These are phyloP conservation scores for Candida gigantensis DNA, from an alignment of 1,139 yeast genomes.

Conservation along the genomic window DNA sequence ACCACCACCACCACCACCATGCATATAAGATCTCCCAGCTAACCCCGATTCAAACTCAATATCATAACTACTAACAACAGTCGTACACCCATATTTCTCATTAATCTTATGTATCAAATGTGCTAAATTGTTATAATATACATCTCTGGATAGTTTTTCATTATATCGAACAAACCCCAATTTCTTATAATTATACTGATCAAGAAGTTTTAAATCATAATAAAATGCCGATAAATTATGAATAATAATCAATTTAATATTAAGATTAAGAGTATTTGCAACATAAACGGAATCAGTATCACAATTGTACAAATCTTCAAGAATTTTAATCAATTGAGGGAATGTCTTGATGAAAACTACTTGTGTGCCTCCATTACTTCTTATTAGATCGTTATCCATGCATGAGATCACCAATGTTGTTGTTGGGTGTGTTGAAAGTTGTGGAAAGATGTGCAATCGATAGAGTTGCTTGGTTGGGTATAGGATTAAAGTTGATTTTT, in stretches of 20 bases:
- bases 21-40: slow-evolving; percentile 1
- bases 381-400: slow-evolving; percentile 7
- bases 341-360: no score
- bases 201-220: slow-evolving; percentile 30
- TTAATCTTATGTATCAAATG: slow-evolving; percentile 13
- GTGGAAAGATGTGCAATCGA: slow-evolving; percentile 1
- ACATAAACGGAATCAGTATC: slow-evolving; percentile 3
- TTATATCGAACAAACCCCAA: slow-evolving; percentile 17
- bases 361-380: no score
- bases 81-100: slow-evolving; percentile 28
- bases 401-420: slow-evolving; percentile 8
- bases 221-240: slow-evolving; percentile 29
- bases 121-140: slow-evolving; percentile 20
- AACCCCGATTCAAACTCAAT: slow-evolving; percentile 31
- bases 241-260: slow-evolving; percentile 6
- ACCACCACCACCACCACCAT: no score
- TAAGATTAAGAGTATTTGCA: background rate
- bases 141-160: slow-evolving; percentile 3
- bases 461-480: slow-evolving; percentile 6
- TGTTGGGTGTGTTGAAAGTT: slow-evolving; percentile 1
- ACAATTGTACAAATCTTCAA: slow-evolving; percentile 7
- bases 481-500: slow-evolving; percentile 7
- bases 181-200: slow-evolving; percentile 14
- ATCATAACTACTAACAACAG: slow-evolving; percentile 38
- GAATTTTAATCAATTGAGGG: slow-evolving; percentile 5